Base-by-base conservation (phyloP, 2,329 filamentous ascomycete species). In the Fusarium coicis region DNA sequence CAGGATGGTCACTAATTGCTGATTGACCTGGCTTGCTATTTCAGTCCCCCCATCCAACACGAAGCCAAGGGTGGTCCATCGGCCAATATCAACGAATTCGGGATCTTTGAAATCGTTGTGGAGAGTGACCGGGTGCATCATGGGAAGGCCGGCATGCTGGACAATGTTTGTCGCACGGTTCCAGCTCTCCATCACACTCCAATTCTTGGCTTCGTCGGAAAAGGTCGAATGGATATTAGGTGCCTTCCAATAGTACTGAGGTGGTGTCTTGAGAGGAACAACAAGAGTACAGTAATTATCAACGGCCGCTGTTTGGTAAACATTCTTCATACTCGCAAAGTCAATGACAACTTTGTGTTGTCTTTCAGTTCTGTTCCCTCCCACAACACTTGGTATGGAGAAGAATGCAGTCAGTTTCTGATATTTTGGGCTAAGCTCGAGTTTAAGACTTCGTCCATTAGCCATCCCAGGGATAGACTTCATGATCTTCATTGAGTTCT, bases 401-500 rank as follows among this genome's bases (percentile, higher is more conserved):
- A 84, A 85, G 54, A 77, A 74, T 3, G 81, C 75, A 5, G 70
- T 75, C 7, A 85, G 50, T 7, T 57, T 73, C 37, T 77, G 80
- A 16, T 68, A 47, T 21, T 71, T 74, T 37, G 81, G 76, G 42
- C 83, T 78, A 2, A 83, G 56, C 50, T 80, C 78, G 16, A 84
- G 40, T 21, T 69, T 77, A 10, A 83, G 34, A 4, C 49, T 66
- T 26, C 54, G 50, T 37, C 73, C 67, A 4, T 62, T 62, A 10
- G 50, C 14, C 7, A 63, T 56, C 5, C 63, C 30, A 8, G 44
- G 40, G n/a, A 81, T 39, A 2, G 75, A 73, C 58, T 87, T 87
- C 85, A 93, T 88, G 14, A 85, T 80, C 78, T 91, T 87, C 85
- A 95, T 90, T 0, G 84, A 83, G 6, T 81, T 83, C 9, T 88